Evolutionary conservation across 225 moss, liverwort and hornwort species (phyloP).

Genomic region (Sphagnum tenellum): DNA sequence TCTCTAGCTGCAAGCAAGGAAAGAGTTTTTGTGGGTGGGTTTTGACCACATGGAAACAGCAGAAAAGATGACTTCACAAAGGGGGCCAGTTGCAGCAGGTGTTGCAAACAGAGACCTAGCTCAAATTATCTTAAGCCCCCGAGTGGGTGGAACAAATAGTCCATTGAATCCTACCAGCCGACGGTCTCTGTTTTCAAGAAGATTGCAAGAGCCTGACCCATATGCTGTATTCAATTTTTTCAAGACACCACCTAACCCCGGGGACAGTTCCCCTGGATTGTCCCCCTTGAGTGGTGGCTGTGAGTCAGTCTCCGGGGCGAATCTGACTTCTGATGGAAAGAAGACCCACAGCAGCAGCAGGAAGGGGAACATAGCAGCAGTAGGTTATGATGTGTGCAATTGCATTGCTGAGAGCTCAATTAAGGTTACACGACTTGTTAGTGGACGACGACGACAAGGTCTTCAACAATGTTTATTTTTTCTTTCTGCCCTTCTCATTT

Average conservation of each 20-base stretch:
- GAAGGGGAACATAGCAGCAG: no score
- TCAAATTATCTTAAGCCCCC: slow-evolving; percentile 38
- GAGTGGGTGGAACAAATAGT: slow-evolving; percentile 20
- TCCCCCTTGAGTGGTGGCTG: no score
- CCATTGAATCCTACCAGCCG: slow-evolving; percentile 38
- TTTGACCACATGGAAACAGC: no score
- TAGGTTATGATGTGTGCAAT: no score
- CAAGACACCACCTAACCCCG: background rate
- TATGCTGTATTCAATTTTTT: slow-evolving; percentile 17
- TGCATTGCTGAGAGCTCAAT: no score
- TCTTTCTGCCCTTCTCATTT: slow-evolving; percentile 46
- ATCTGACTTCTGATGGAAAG: no score
- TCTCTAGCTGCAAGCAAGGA: no score
- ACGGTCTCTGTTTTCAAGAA: slow-evolving; percentile 39
- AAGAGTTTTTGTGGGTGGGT: no score
- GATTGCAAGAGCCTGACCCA: slow-evolving; percentile 26
- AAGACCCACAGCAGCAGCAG: no score
- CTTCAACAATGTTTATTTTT: slow-evolving; percentile 40
- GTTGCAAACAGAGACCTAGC: slow-evolving; percentile 27
- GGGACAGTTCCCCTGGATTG: no score
- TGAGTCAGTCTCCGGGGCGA: no score
- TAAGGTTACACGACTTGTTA: no score
- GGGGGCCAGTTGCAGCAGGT: slow-evolving; percentile 16
- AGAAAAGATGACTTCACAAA: slow-evolving; percentile 24
- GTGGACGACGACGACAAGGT: slow-evolving; percentile 44